Conservation (phyloP, 2,329 filamentous ascomycete species). For the Monosporascus sp. region DNA sequence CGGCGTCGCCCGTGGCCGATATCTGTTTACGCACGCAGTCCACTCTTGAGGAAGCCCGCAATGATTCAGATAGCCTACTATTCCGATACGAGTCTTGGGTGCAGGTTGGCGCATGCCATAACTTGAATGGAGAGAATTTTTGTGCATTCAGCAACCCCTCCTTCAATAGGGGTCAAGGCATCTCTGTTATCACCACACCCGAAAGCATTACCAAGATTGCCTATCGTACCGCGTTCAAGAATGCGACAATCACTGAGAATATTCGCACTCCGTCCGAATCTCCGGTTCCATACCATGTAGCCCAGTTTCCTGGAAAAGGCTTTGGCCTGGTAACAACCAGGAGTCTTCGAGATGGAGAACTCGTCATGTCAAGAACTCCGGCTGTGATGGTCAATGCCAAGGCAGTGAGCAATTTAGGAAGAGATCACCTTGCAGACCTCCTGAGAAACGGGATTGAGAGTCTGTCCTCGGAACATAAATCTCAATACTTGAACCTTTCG, state of each 20-base stretch:
- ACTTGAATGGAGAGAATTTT: constrained; percentile 10
- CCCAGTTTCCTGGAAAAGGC: constrained; percentile 25
- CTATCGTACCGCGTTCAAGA: constrained; percentile 3
- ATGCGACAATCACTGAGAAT: not conserved
- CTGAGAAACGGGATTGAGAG: constrained; percentile 19
- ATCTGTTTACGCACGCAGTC: not conserved
- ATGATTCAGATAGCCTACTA: not conserved
- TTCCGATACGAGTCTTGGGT: constrained; percentile 2
- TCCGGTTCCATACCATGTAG: constrained; percentile 13
- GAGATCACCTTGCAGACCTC: constrained; percentile 16
- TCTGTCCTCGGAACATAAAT: constrained; percentile 17
- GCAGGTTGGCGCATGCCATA: constrained; percentile 6
- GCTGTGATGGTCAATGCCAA: constrained; percentile 28
- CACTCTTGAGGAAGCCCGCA: not conserved
- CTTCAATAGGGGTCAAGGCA: constrained; percentile 19
- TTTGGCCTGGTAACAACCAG: constrained; percentile 25
- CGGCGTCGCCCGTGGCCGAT: not conserved
- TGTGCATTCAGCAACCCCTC: constrained; percentile 21
- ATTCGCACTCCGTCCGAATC: not conserved
- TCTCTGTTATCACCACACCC: constrained; percentile 24
- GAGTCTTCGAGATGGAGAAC: constrained; percentile 21
- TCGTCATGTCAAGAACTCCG: constrained; percentile 25
- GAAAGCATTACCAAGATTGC: constrained; percentile 14
- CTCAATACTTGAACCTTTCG: constrained; percentile 23
- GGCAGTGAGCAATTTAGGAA: constrained; percentile 15